These are phyloP conservation scores for Schrenkiella parvula DNA, from an alignment of 345 rosid species.

Conservation along the genomic window DNA sequence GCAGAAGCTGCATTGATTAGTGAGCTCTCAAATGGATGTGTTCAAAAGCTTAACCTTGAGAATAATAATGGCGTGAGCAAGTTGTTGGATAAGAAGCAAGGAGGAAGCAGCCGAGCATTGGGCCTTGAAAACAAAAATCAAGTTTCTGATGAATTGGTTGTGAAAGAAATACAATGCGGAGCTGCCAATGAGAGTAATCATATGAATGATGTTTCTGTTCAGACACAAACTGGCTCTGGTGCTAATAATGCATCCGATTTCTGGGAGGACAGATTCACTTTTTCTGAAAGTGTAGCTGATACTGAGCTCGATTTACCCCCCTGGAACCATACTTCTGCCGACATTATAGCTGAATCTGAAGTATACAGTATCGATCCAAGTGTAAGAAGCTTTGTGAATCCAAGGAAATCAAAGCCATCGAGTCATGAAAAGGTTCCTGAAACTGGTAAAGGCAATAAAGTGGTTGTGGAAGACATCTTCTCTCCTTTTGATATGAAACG, in stretches of 20 bases:
- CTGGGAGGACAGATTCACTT: conserved; percentile 23
- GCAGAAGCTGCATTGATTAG: conserved; percentile 90
- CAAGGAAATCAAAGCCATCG: neutral
- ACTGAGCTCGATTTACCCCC: conserved; percentile 21
- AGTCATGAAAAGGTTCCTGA: neutral
- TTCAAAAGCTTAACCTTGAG: conserved; percentile 50
- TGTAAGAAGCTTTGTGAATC: neutral
- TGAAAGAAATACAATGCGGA: conserved; percentile 83
- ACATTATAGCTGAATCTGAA: conserved; percentile 8
- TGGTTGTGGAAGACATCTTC: conserved; percentile 10
- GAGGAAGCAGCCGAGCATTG: neutral
- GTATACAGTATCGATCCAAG: conserved; percentile 15
- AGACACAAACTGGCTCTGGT: conserved; percentile 33
- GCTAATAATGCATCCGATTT: neutral
- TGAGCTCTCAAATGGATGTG: conserved; percentile 72
- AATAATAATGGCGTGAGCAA: conserved; percentile 42
- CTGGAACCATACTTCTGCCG: conserved; percentile 16
- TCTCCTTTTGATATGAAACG: conserved; percentile 7
- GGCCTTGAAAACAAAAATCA: neutral
- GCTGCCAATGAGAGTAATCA: conserved; percentile 48
- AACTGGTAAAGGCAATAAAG: neutral
- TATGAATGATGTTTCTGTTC: conserved; percentile 43
- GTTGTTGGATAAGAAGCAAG: conserved; percentile 35
- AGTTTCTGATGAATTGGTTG: conserved; percentile 67
- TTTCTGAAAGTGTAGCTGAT: conserved; percentile 3